These are phyloP conservation scores for Herpotrichia juniperi DNA, from an alignment of 2,329 filamentous ascomycete species.

Conservation along the genomic window DNA sequence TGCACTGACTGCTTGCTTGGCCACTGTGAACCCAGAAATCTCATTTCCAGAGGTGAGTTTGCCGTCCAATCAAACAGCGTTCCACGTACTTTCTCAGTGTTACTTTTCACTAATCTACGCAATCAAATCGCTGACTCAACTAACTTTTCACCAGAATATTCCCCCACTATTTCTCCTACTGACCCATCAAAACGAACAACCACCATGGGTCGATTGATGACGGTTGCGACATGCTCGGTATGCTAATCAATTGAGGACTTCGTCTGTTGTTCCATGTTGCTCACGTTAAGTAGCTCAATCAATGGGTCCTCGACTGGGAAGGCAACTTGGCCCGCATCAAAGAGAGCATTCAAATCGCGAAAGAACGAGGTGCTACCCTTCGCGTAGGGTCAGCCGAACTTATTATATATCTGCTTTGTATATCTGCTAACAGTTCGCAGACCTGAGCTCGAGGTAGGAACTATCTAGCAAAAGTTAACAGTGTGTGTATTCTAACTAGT, in stretches of 20 bases:
- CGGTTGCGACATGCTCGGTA: conserved; percentile 34
- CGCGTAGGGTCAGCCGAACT: conserved; percentile 58
- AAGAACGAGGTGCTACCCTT: conserved; percentile 64
- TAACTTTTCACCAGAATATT: too few relatives aligned
- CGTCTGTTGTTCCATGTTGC: neutral
- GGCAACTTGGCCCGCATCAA: conserved; percentile 69
- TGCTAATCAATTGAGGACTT: neutral
- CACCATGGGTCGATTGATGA: conserved; percentile 21
- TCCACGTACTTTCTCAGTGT: too few relatives aligned
- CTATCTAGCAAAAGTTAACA: neutral
- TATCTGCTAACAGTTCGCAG: too few relatives aligned
- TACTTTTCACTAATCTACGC: too few relatives aligned
- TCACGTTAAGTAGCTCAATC: conserved; percentile 16
- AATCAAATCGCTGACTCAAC: too few relatives aligned
- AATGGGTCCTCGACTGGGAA: conserved; percentile 38
- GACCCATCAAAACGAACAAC: too few relatives aligned
- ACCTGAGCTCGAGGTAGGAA: conserved; percentile 5
- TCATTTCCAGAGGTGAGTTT: neutral
- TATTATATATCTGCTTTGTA: too few relatives aligned
- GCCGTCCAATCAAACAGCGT: too few relatives aligned
- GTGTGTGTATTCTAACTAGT: conserved; percentile 8
- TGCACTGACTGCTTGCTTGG: too few relatives aligned
- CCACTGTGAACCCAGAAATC: too few relatives aligned
- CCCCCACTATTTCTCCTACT: too few relatives aligned
- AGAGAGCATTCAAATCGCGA: conserved; percentile 65